These are phyloP conservation scores for Nemania sp. DNA, from an alignment of 2,329 filamentous ascomycete genomes.

Conservation along the genomic window DNA sequence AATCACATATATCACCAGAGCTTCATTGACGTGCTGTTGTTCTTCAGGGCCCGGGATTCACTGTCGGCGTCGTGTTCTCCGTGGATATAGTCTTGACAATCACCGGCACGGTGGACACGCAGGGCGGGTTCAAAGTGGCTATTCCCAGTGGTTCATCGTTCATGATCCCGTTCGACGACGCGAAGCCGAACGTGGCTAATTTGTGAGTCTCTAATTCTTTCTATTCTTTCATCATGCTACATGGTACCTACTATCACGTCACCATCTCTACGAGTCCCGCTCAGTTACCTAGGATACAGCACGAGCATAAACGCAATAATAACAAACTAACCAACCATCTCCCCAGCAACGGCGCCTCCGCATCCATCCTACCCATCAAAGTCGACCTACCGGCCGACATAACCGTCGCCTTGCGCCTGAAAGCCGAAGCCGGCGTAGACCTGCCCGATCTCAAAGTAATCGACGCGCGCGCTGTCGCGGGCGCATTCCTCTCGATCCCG, in stretches of 20 bases:
- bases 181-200: conserved; percentile 26
- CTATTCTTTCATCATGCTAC: neutral
- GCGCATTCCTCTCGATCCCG: conserved; percentile 35
- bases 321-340: conserved; percentile 11
- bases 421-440: conserved; percentile 33
- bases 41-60: conserved; percentile 31
- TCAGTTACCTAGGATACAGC: too few species aligned
- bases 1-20: too few species aligned
- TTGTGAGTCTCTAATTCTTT: conserved; percentile 31
- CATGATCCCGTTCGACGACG: conserved; percentile 30
- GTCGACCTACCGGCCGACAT: conserved; percentile 29
- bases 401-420: conserved; percentile 31
- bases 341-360: conserved; percentile 29
- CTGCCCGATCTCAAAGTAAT: conserved; percentile 27
- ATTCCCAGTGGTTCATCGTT: conserved; percentile 35
- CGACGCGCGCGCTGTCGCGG: conserved; percentile 31
- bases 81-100: conserved; percentile 33
- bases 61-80: conserved; percentile 32
- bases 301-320: neutral
- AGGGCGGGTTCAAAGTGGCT: conserved; percentile 32
- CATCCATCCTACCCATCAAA: conserved; percentile 31
- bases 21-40: neutral
- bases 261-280: too few species aligned
- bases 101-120: conserved; percentile 27
- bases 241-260: too few species aligned